These are phyloP conservation scores for Sonneratia alba DNA, from an alignment of 345 rosid species.

Conservation along the genomic window DNA sequence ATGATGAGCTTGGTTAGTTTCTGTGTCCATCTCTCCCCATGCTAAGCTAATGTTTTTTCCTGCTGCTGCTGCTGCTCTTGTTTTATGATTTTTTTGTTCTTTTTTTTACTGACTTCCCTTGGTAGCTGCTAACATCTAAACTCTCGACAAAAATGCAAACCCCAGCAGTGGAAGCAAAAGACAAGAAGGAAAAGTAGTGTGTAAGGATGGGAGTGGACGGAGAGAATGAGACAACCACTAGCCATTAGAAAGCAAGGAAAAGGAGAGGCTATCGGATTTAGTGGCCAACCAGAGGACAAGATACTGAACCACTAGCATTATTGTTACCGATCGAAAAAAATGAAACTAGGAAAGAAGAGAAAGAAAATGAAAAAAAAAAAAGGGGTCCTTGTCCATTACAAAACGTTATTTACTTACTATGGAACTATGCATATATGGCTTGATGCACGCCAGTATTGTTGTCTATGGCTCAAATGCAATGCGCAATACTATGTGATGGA, in stretches of 20 bases:
- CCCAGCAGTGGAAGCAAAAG: background rate
- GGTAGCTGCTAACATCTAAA: slow-evolving; percentile 28
- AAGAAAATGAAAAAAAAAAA: background rate
- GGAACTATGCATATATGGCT: no score
- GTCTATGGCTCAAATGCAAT: no score
- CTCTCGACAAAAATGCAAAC: background rate
- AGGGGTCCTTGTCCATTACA: background rate
- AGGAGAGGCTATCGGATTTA: slow-evolving; percentile 3
- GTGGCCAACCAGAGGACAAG: slow-evolving; percentile 11
- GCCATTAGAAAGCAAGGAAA: slow-evolving; percentile 7
- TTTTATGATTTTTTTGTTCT: background rate
- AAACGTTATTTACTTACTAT: no score
- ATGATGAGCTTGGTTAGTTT: slow-evolving; percentile 16
- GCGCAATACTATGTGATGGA: no score
- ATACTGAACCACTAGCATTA: slow-evolving; percentile 31
- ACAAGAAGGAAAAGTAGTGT: slow-evolving; percentile 2
- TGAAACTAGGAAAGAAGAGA: no score
- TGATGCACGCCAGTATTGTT: no score
- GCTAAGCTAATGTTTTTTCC: slow-evolving; percentile 8
- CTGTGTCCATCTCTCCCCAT: slow-evolving; percentile 64
- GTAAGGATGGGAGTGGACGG: slow-evolving; percentile 9
- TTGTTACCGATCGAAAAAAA: background rate
- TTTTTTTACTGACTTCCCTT: slow-evolving; percentile 3
- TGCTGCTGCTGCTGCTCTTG: background rate
- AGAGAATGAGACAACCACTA: slow-evolving; percentile 15